Base-by-base conservation (phyloP, 495 filamentous ascomycete species). In the Penicillium simplicissimum region DNA sequence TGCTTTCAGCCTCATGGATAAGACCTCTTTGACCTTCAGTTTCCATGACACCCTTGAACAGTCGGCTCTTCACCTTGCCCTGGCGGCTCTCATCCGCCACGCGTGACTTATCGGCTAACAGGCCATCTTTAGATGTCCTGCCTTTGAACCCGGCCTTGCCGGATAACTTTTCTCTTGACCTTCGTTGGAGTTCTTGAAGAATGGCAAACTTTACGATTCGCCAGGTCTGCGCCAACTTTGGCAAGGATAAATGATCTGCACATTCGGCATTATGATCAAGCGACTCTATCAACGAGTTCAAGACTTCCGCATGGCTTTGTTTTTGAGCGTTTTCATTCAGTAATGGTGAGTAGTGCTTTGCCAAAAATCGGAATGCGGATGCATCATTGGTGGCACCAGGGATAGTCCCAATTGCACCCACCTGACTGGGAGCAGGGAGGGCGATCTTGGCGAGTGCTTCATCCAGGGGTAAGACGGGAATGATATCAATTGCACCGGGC, bases 151-250 rank as follows among this genome's bases (percentile, higher is more conserved):
- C 56, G n/a, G 62, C 64, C 33, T 66, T 64, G 10, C 66, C 65
- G 21, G 68, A 8, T 13, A 42, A 71, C 63, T 88, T 83, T 55
- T 87, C 83, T 52, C 84, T 79, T 2, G 82, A 84, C 59, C 85
- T 82, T 28, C 79, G 72, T 19, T 78, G 73, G 1, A 91, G 78
- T 45, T 91, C 81, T 57, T 90, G 74, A 17, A 83, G 68, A 45
- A 89, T 79, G 23, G 84, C 84, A 58, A 83, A 87, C 21, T 83
- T 85, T 17, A 92, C 70, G 35, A 91, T 82, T 37, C 86, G 85
- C 90, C 90, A 93, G 4, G 88, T 91, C 66, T 92, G 90, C 8
- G 90, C 86, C 13, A 91, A 74, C 14, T 85, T 84, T 65, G 84
- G 82, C 58, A 86, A 77, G 28, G 82, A 82, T 28, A 83, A 76